These are phyloP conservation scores for Microdochium paspali DNA, from an alignment of 2,329 filamentous ascomycete genomes.

Conservation along the genomic window DNA sequence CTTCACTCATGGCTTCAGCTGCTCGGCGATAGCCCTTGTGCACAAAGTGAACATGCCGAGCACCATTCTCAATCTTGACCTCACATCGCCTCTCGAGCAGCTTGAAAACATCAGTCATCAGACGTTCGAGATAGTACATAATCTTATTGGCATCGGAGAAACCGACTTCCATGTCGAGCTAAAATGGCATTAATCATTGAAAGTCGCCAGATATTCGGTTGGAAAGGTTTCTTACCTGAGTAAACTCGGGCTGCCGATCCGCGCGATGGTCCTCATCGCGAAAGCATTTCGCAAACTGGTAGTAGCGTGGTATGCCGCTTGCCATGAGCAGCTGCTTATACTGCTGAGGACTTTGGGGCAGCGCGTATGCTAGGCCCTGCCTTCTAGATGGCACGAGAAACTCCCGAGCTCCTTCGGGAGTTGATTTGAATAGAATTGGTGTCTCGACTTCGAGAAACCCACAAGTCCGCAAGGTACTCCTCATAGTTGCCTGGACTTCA, in stretches of 20 bases:
- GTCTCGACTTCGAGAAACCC: constrained; percentile 72
- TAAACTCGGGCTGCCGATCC: constrained; percentile 94
- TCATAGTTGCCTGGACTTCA: constrained; percentile 26
- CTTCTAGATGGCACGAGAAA: constrained; percentile 84
- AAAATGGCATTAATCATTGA: constrained; percentile 4
- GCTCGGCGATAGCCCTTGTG: too few relatives aligned
- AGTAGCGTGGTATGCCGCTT: constrained; percentile 72
- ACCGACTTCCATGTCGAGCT: constrained; percentile 90
- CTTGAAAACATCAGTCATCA: constrained; percentile 47
- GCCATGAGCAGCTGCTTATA: constrained; percentile 99
- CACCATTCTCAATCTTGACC: background rate
- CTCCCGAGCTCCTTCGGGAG: constrained; percentile 87
- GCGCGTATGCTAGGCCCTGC: constrained; percentile 70
- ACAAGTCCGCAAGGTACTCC: constrained; percentile 36
- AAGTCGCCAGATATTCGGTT: background rate
- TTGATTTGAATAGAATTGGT: constrained; percentile 92
- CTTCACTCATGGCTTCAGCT: background rate
- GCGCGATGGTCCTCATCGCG: constrained; percentile 88
- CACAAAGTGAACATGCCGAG: background rate
- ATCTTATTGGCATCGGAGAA: constrained; percentile 68
- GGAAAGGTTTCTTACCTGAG: constrained; percentile 49
- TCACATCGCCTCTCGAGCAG: constrained; percentile 24
- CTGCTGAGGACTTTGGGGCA: constrained; percentile 94
- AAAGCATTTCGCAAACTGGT: constrained; percentile 90
- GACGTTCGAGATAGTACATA: constrained; percentile 42